Percentiles rank a stretch among this genome's conserved stretches.
Evolutionary conservation across 768 basidiomycete species (phyloP).

Genomic region (Cystofilobasidium ferigula): DNA sequence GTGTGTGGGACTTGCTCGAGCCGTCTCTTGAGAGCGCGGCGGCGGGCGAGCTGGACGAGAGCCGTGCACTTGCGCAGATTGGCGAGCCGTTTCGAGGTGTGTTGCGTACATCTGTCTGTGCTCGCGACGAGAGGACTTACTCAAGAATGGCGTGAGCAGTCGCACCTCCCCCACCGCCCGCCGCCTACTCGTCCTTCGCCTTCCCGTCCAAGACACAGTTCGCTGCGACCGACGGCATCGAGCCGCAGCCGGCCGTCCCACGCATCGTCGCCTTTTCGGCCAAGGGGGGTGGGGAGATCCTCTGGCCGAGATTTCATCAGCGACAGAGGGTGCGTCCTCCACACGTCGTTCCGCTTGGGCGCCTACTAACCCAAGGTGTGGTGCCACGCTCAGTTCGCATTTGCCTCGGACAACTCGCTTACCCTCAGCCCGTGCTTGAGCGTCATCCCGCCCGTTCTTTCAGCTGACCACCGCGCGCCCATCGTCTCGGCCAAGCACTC

Average conservation of each 20-base stretch:
- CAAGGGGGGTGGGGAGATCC: conserved; percentile 7
- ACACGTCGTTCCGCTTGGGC: neutral
- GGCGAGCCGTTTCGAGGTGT: conserved; percentile 12
- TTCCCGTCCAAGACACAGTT: neutral
- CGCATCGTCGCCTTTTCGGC: conserved; percentile 15
- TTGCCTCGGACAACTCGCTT: neutral
- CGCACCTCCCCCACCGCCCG: neutral
- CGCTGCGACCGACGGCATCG: neutral
- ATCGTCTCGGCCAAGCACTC: neutral
- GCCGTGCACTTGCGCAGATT: neutral
- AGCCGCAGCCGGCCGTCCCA: neutral
- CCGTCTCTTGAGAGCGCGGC: neutral
- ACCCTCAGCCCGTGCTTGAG: neutral
- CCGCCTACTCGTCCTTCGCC: neutral
- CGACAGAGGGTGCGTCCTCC: neutral
- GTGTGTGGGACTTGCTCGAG: conserved; percentile 14
- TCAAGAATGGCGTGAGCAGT: neutral
- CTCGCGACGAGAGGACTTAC: neutral
- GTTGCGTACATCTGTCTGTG: neutral
- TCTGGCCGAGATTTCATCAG: conserved; percentile 11
- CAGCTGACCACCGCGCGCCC: neutral
- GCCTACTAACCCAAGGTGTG: neutral
- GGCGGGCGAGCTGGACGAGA: neutral
- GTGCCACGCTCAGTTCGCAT: neutral
- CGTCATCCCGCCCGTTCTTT: neutral